phyloP scores from a whole-genome alignment of 1,139 yeast genomes.

The Hyphopichia buzzinii region DNA sequence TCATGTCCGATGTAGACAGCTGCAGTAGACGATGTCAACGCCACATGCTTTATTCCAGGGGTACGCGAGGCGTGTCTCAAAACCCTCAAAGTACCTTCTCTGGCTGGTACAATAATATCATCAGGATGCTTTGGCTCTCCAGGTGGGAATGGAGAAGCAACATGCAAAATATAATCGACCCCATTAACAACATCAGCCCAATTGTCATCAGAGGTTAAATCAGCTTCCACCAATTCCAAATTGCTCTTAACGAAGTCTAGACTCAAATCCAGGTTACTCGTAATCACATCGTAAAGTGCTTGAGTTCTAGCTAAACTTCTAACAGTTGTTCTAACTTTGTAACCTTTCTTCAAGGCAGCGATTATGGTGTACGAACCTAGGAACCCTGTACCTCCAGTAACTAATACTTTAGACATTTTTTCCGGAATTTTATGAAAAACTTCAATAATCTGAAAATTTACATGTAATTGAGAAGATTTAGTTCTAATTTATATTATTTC shows the following conservation, averaged over 20 bases:
- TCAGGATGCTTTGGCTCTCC: not conserved
- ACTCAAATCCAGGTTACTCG: conserved; percentile 3
- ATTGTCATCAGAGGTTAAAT: conserved; percentile 11
- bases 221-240: conserved; percentile 8
- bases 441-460: too few relatives aligned
- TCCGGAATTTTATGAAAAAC: too few relatives aligned
- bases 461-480: too few relatives aligned
- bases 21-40: not conserved
- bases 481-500: too few relatives aligned
- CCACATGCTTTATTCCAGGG: not conserved
- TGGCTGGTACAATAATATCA: conserved; percentile 10
- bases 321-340: conserved; percentile 9
- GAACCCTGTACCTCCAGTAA: conserved; percentile 12
- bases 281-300: conserved; percentile 1
- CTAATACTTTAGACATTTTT: conserved; percentile 5
- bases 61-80: conserved; percentile 7
- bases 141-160: not conserved
- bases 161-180: not conserved
- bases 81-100: conserved; percentile 11
- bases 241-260: conserved; percentile 1
- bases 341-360: conserved; percentile 7
- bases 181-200: conserved; percentile 7
- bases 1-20: not conserved
- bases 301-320: conserved; percentile 6
- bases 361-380: conserved; percentile 9